Evolutionary conservation across 805 yeast species (phyloP), one percentile per base, ranked within the genome.

Genomic region (Ogataea corticis): DNA sequence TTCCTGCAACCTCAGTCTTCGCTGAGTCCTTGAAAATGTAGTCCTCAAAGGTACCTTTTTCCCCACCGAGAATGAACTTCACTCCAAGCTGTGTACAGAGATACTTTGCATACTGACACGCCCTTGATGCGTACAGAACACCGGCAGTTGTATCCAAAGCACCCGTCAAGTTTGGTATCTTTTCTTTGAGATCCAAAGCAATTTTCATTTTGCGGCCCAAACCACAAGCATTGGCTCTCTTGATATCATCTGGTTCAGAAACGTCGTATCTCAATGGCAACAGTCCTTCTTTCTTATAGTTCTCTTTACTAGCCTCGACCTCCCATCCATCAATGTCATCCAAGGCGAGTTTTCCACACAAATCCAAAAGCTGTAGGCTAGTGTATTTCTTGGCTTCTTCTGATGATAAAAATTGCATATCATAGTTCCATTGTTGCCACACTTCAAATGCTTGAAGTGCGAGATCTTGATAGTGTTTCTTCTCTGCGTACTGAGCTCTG

Each of bases 401-500:
- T 2, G 45, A 47, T 14, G 64, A 61, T 6, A 61, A 28, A 7
- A 52, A 25, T 14, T 43, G 37, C 17, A 62, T 46, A 1, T 59
- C 61, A n/a, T 45, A 36, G 23, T 61, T 55, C 63, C 61, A 58
- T 40, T 56, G 15, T 35, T 57, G 55, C 61, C 60, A 60, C 5
- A 49, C 33, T 14, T 54, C 58, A 15, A 57, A 56, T 1, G 64
- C 63, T 45, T 60, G 40, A 32, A 58, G 51, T 4, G 67, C 66
- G 33, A 62, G 51, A 38, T 59, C 56, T 40, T 58, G 62, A 48
- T 69, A 70, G 41, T 65, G 68, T 13, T 54, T 57, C 41, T 69
- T 62, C n/a, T 65, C 66, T 1, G 62, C 72, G 43, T 71, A 71
- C 11, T 63, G 65, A 9, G 69, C 68, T 44, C 74, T 55, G 46